Evolutionary conservation across 495 filamentous ascomycete genomes (phyloP).

Genomic region (Penicillium verhagenii): DNA sequence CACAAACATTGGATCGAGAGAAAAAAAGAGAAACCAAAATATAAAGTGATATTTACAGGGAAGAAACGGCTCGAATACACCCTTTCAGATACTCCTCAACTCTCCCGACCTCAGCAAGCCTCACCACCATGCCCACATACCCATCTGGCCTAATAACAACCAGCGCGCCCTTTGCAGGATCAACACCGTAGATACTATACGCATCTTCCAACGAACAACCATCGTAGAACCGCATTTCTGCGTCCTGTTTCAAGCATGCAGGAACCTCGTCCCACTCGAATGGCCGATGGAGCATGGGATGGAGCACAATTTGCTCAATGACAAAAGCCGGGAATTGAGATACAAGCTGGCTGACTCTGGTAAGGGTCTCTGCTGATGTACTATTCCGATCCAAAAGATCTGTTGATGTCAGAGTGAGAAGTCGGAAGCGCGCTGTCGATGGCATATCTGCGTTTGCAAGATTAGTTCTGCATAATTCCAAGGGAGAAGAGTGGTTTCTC

Average conservation of each 20-base stretch:
- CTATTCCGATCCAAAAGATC: slow-evolving; percentile 32
- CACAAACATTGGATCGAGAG: background rate
- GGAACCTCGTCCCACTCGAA: slow-evolving; percentile 58
- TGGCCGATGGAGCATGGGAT: slow-evolving; percentile 46
- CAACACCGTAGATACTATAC: slow-evolving; percentile 62
- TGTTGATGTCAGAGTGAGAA: slow-evolving; percentile 39
- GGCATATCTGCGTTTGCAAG: slow-evolving; percentile 29
- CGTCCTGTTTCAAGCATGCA: slow-evolving; percentile 52
- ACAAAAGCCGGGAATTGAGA: slow-evolving; percentile 39
- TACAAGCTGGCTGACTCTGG: slow-evolving; percentile 16
- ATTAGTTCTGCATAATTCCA: background rate
- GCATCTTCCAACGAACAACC: slow-evolving; percentile 64
- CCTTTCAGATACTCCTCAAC: slow-evolving; percentile 6
- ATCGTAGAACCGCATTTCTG: slow-evolving; percentile 57
- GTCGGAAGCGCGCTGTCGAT: slow-evolving; percentile 48
- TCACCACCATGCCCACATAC: slow-evolving; percentile 52
- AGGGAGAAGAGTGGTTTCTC: background rate
- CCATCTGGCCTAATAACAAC: slow-evolving; percentile 63
- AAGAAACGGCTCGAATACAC: background rate
- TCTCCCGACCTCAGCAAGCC: slow-evolving; percentile 2
- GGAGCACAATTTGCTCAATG: slow-evolving; percentile 61
- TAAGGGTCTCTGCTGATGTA: slow-evolving; percentile 30
- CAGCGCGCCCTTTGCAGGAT: slow-evolving; percentile 56
- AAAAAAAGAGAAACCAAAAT: too few species aligned
- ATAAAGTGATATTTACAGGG: background rate